These are phyloP conservation scores for Erodium trifolium DNA, from an alignment of 441 rosid genomes.

Conservation along the genomic window DNA sequence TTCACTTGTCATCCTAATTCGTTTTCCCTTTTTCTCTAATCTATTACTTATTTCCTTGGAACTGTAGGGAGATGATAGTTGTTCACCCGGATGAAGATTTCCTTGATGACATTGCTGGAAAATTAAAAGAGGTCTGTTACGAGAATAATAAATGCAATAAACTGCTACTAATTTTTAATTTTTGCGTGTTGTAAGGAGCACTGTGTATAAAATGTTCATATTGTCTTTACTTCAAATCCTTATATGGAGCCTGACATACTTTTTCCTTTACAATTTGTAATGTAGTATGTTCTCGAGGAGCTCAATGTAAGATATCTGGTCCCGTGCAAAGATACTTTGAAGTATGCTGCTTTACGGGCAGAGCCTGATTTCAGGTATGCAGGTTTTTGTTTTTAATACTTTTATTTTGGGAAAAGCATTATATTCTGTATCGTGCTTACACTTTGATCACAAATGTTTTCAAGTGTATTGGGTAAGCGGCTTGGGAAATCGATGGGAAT, in stretches of 20 bases:
- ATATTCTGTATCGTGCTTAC: conserved; percentile 6
- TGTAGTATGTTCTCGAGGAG: conserved; percentile 90
- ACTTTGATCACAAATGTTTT: conserved; percentile 20
- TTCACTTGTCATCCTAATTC: not conserved
- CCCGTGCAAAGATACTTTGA: conserved; percentile 74
- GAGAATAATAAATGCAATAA: conserved; percentile 4
- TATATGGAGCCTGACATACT: conserved; percentile 7
- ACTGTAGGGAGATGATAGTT: conserved; percentile 75
- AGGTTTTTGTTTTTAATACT: conserved; percentile 13
- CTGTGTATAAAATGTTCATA: not conserved
- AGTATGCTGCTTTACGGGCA: conserved; percentile 80
- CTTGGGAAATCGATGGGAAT: conserved; percentile 91
- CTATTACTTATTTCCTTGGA: conserved; percentile 12
- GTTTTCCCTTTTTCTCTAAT: not conserved
- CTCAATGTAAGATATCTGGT: conserved; percentile 77
- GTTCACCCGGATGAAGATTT: conserved; percentile 87
- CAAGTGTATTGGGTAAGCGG: conserved; percentile 77
- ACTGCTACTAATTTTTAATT: not conserved
- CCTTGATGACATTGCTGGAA: conserved; percentile 88
- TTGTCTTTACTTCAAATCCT: not conserved
- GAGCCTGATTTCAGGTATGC: conserved; percentile 94
- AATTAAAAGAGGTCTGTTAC: conserved; percentile 66
- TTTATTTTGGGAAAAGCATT: not conserved
- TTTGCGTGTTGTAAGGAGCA: conserved; percentile 1
- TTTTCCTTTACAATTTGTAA: conserved; percentile 19